Percentiles rank a stretch among this genome's conserved stretches.
Conservation (phyloP, 345 rosid species). For the Microcos paniculata region DNA sequence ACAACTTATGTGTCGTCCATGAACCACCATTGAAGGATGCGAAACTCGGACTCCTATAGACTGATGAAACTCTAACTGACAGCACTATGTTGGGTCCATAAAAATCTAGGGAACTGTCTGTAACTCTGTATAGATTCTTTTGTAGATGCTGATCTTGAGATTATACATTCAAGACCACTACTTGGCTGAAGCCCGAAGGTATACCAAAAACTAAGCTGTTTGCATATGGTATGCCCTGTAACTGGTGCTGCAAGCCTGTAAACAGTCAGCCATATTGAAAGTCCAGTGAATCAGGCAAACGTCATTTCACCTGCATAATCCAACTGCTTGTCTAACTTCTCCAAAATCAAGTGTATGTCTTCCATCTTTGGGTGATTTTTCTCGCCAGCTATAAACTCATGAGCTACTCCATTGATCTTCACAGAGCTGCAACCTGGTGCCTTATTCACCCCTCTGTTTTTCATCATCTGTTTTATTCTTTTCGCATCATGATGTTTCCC, state of each 20-base stretch:
- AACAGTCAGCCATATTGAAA: neutral
- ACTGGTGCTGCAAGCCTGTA: neutral
- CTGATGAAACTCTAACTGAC: neutral
- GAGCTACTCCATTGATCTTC: conserved; percentile 27
- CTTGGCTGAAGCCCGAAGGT: neutral
- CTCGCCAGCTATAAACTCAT: conserved; percentile 40
- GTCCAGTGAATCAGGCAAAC: neutral
- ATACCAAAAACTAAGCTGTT: neutral
- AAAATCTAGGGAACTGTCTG: neutral
- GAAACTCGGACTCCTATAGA: neutral
- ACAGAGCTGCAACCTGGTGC: conserved; percentile 43
- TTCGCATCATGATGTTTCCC: conserved; percentile 36
- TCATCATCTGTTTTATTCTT: conserved; percentile 34
- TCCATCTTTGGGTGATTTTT: conserved; percentile 24
- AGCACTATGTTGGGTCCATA: neutral
- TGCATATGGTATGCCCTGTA: neutral
- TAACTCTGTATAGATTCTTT: neutral
- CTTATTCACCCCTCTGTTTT: conserved; percentile 32
- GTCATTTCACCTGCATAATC: neutral
- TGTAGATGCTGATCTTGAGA: neutral
- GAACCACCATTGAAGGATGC: neutral
- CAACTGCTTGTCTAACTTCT: conserved; percentile 28
- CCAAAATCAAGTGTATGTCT: conserved; percentile 24
- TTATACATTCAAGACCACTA: neutral
- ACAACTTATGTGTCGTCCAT: neutral